These are phyloP conservation scores for Parasarocladium wereldwijsianum DNA, from an alignment of 2,329 filamentous ascomycete genomes.

Conservation along the genomic window DNA sequence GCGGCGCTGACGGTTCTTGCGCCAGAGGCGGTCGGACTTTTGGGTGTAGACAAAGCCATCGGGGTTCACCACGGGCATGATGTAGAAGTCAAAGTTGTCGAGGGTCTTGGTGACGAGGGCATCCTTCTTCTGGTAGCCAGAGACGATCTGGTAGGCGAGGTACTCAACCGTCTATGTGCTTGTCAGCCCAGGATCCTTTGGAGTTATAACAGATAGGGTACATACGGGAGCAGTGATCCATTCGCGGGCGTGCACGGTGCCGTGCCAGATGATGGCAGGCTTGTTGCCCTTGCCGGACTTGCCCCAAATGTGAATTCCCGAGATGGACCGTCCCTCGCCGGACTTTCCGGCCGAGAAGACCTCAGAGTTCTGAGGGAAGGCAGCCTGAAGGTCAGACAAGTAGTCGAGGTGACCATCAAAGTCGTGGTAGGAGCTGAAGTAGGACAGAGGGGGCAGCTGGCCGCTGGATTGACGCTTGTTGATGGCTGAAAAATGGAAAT, in stretches of 20 bases:
- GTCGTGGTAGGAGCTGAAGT: conserved; percentile 35
- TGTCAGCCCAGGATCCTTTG: conserved; percentile 2
- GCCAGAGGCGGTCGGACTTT: conserved; percentile 37
- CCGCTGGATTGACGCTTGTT: no score
- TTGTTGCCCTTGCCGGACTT: conserved; percentile 25
- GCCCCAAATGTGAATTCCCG: conserved; percentile 44
- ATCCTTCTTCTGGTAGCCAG: conserved; percentile 11
- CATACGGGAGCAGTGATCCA: conserved; percentile 33
- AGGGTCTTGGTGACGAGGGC: conserved; percentile 18
- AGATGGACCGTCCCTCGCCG: conserved; percentile 36
- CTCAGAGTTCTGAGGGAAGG: conserved; percentile 29
- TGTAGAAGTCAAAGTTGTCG: conserved; percentile 51
- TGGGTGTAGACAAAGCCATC: conserved; percentile 44
- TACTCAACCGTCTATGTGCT: conserved; percentile 30
- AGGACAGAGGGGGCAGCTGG: conserved; percentile 5
- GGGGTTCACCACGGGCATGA: conserved; percentile 48
- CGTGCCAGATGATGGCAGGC: conserved; percentile 40
- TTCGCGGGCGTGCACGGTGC: conserved; percentile 44
- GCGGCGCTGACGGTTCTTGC: conserved; percentile 33
- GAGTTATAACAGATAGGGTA: background rate
- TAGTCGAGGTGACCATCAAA: conserved; percentile 36
- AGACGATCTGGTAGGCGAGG: conserved; percentile 30
- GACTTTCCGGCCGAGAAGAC: conserved; percentile 33
- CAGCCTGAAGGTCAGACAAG: conserved; percentile 25
- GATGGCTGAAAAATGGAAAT: no score